Base-by-base conservation (phyloP, 2,329 filamentous ascomycete genomes). In the Aspergillus pseudoglaucus region DNA sequence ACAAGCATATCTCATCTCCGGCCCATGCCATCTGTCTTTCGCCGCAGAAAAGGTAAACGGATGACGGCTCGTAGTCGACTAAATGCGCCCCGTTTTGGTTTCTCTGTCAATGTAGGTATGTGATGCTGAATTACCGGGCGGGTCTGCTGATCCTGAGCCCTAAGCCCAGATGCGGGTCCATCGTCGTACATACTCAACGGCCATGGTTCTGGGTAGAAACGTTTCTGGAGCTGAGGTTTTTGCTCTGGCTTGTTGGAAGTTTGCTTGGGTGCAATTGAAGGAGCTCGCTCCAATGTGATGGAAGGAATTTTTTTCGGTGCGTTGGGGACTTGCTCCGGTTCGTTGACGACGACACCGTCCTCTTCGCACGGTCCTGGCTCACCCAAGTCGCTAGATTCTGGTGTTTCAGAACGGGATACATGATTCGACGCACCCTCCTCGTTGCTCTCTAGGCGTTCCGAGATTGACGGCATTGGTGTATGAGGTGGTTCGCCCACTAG, bases 381-480 rank as follows among this genome's bases (percentile, higher is more conserved):
- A 18, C 37, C 37, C 5, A 39, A 8, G 37, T 22, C 9, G 17
- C 37, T 22, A 10, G 14, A 17, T 6, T 15, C 15, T 35, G 33
- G 33, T 35, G 33, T 35, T 35, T n/a, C 14, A n/a, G 33, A 35
- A 17, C 33, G 33, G 3, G 6, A 7, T 35, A 8, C n/a, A 15
- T 35, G 6, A 7, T 1, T 35, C 3, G 33, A n/a, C 2, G 33
- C 14, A 35, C 33, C 15, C 3, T 35, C 17, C 6, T 39, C 17
- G 7, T 22, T 12, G 37, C 23, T 54, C 51, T 39, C 54, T 8
- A 58, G 41, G 7, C 55, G 57, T 42, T 62, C 56, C 3, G 57
- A 59, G 47, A 62, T 62, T 3, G 62, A 62, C 9, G 54, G 54
- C 50, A 63, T 62, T 3, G 50, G 57, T 22, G 52, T 49, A 14